Percentiles rank a stretch among this genome's conserved stretches.
Conservation (phyloP, 305 asterid genomes). For the Striga hermonthica region DNA sequence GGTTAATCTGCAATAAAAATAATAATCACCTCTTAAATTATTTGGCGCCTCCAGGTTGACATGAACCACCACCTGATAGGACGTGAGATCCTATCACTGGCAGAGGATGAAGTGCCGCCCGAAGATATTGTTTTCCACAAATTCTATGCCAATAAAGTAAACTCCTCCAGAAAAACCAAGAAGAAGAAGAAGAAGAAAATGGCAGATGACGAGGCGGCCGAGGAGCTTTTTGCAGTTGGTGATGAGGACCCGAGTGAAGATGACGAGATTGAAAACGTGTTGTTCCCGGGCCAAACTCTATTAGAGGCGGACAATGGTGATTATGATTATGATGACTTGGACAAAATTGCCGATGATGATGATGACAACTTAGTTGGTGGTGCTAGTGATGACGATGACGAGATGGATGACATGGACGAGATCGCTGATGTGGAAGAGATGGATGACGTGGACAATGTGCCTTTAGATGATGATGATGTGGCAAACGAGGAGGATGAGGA, state of each 20-base stretch:
- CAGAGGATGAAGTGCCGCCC: conserved; percentile 73
- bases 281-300: conserved; percentile 47
- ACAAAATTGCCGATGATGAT: conserved; percentile 54
- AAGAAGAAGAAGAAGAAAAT: conserved; percentile 77
- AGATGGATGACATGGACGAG: conserved; percentile 34
- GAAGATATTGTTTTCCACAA: conserved; percentile 93
- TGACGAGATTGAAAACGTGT: conserved; percentile 62
- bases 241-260: conserved; percentile 63
- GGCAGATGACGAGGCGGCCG: conserved; percentile 70
- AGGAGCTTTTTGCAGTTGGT: conserved; percentile 52
- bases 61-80: conserved; percentile 75
- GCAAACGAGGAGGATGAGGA: conserved; percentile 57
- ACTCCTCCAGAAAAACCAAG: conserved; percentile 62
- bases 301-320: conserved; percentile 39
- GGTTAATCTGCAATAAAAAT: too few relatives aligned
- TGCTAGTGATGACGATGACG: conserved; percentile 49
- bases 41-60: conserved; percentile 50
- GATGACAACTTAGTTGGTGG: conserved; percentile 68
- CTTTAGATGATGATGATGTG: conserved; percentile 30
- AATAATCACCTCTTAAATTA: too few relatives aligned
- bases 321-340: conserved; percentile 72
- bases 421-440: conserved; percentile 35
- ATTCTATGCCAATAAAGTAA: conserved; percentile 76
- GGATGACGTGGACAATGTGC: conserved; percentile 12
- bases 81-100: conserved; percentile 67